phyloP scores from a whole-genome alignment of 2,329 filamentous ascomycete genomes.

The Bipolaris victoriae region DNA sequence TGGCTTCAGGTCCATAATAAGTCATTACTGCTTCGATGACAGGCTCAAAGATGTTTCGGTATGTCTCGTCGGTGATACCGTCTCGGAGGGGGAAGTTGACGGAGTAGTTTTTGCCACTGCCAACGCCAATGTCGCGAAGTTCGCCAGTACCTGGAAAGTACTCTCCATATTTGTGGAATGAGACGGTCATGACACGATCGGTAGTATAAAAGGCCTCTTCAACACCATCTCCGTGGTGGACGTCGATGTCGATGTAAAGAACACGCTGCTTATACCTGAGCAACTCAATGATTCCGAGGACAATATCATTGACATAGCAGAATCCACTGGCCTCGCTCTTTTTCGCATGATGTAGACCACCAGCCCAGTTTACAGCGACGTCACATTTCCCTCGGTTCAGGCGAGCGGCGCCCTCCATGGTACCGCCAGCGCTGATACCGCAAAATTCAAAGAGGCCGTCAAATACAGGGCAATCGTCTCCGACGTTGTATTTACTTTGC shows the following conservation, averaged over 20 bases:
- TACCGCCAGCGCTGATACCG: slow-evolving; percentile 71
- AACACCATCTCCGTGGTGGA: slow-evolving; percentile 84
- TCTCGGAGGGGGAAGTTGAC: slow-evolving; percentile 74
- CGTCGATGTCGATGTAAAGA: slow-evolving; percentile 93
- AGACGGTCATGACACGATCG: slow-evolving; percentile 73
- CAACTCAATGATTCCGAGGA: slow-evolving; percentile 88
- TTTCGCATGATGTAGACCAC: slow-evolving; percentile 95
- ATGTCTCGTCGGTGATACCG: slow-evolving; percentile 70
- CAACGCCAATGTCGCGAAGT: slow-evolving; percentile 71
- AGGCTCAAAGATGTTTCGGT: slow-evolving; percentile 72
- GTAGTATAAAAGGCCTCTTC: slow-evolving; percentile 76
- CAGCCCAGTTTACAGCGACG: slow-evolving; percentile 73
- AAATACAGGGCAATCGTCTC: slow-evolving; percentile 68
- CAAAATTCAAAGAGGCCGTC: slow-evolving; percentile 75
- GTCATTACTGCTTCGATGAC: slow-evolving; percentile 72
- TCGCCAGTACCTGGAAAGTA: slow-evolving; percentile 75
- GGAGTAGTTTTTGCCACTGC: slow-evolving; percentile 69
- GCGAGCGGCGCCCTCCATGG: slow-evolving; percentile 73
- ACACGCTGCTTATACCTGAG: slow-evolving; percentile 83
- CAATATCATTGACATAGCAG: slow-evolving; percentile 98
- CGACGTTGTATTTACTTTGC: slow-evolving; percentile 78
- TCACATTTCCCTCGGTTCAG: slow-evolving; percentile 72
- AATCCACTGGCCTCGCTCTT: slow-evolving; percentile 93
- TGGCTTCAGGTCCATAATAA: slow-evolving; percentile 69
- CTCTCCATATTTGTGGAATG: slow-evolving; percentile 75